Evolutionary conservation across 208 protist genomes (phyloP), one percentile per base, ranked within the genome.

Genomic region (Trypanosoma vivax): DNA sequence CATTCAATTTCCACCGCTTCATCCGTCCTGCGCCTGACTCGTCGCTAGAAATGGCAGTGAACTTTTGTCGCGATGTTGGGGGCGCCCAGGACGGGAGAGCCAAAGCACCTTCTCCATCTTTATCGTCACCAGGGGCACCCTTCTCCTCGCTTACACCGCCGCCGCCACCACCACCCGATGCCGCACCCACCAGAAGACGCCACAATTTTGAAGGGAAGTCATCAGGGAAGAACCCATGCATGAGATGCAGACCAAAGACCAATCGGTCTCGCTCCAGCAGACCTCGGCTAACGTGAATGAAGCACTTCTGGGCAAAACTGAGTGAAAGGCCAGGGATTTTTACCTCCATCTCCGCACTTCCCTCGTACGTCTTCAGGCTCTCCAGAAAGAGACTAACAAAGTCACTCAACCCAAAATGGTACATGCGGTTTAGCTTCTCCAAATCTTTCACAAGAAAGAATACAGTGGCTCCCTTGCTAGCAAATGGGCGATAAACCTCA

Each of bases 351-450:
- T 76, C 65, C 7, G 59, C 53, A 3, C 23, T 48, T 24, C 65
- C 74, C 41, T 83, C 58, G 70, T 83, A 75, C n/a, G 33, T 25
- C 19, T 62, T 54, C 30, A 92, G 70, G 38, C 76, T 83, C 18
- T 61, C 58, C 25, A 64, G 72, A 71, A 94, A 95, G 16, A 94
- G 73, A 14, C 16, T 41, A 23, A 99, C 69, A 73, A 97, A 98
- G 35, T 88, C 76, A 28, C 65, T 63, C 19, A 98, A 80, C 25
- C 87, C 88, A 76, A 97, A 98, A 50, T 95, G 85, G 69, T 99
- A 99, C 96, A 99, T 99, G 51, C 80, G 76, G 70, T 97, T 98
- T 23, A 98, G 57, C 23, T 65, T 61, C 43, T 83, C 65, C 65
- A 98, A 66, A 42, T 92, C 88, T 34, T 79, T 65, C 2, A 98